phyloP scores from a whole-genome alignment of 2,329 filamentous ascomycete species.

The Colletotrichum tropicale region DNA sequence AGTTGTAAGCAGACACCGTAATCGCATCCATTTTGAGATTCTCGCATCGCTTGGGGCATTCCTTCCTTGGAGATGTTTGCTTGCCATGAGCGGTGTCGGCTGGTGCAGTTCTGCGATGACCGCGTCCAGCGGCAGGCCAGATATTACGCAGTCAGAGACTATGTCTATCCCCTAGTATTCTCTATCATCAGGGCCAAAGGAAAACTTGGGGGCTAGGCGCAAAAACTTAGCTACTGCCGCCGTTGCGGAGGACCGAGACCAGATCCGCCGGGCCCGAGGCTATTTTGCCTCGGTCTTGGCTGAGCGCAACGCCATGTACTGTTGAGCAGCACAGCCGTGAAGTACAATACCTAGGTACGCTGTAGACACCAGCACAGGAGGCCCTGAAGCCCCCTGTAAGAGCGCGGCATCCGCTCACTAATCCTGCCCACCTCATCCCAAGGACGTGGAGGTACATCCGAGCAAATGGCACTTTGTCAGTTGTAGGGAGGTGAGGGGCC shows the following conservation, averaged over 20 bases:
- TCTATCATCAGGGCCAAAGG: not conserved
- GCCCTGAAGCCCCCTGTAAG: not conserved
- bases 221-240: not conserved
- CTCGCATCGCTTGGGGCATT: not conserved
- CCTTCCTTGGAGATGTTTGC: not conserved
- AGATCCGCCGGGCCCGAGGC: conserved; percentile 6
- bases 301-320: not conserved
- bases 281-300: not conserved
- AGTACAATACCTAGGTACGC: not conserved
- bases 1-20: not conserved
- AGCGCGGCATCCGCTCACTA: not conserved
- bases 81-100: not conserved
- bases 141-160: not conserved
- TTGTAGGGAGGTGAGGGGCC: not conserved
- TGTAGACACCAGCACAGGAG: not conserved
- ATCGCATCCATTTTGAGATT: not conserved
- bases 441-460: not conserved
- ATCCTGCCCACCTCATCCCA: not conserved
- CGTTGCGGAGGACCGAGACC: conserved; percentile 3
- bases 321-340: not conserved
- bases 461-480: not conserved
- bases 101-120: not conserved
- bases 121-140: not conserved
- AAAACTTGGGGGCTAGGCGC: not conserved
- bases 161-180: not conserved